Evolutionary conservation across 164 flowering plant genomes (phyloP).

Genomic region (Santalum album): DNA sequence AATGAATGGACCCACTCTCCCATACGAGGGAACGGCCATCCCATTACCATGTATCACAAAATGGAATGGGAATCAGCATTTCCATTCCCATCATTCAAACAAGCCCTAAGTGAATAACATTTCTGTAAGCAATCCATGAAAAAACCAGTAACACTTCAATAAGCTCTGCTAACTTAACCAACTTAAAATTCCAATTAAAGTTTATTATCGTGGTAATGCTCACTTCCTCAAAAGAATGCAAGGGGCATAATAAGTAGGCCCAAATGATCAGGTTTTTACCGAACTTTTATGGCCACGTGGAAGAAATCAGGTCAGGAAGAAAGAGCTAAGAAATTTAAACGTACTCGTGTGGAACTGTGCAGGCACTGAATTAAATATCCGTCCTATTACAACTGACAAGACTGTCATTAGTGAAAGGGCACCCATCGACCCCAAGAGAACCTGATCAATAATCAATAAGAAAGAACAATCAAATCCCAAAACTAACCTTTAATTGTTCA

Average conservation of each 20-base stretch:
- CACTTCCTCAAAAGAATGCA: not conserved
- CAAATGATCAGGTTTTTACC: not conserved
- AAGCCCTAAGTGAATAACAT: no score
- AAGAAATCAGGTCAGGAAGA: not conserved
- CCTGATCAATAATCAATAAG: constrained; percentile 35
- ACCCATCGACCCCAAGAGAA: constrained; percentile 88
- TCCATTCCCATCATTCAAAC: no score
- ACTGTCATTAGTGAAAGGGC: constrained; percentile 95
- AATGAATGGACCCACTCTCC: no score
- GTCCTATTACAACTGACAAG: constrained; percentile 85
- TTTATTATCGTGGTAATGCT: no score
- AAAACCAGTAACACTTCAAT: no score
- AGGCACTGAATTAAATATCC: constrained; percentile 89
- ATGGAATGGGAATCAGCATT: no score
- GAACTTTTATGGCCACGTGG: not conserved
- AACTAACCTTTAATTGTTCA: not conserved
- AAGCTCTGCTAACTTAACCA: no score
- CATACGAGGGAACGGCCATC: no score
- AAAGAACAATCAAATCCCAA: not conserved
- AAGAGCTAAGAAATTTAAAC: constrained; percentile 12
- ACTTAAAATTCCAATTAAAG: no score
- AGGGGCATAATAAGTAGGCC: not conserved
- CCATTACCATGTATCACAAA: no score
- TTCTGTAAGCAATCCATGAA: no score
- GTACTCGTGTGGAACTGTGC: constrained; percentile 98